phyloP scores from a whole-genome alignment of 2,329 filamentous ascomycete genomes.

The Xylariaceae sp. region DNA sequence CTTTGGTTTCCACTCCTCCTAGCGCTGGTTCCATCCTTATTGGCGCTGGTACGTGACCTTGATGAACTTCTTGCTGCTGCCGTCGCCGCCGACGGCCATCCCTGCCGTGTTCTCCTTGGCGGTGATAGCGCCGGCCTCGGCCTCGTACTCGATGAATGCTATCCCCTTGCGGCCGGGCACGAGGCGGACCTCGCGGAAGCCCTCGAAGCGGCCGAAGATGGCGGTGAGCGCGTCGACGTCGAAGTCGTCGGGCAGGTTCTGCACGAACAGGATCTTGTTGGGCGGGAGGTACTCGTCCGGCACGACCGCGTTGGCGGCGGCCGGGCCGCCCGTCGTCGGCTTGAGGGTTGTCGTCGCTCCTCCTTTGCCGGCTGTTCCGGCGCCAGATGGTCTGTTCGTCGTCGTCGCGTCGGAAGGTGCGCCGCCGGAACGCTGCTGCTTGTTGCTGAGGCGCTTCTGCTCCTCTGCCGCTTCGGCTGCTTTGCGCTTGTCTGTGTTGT shows the following conservation, averaged over 20 bases:
- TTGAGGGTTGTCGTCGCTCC: conserved; percentile 71
- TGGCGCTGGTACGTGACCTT: conserved; percentile 96
- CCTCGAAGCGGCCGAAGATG: conserved; percentile 85
- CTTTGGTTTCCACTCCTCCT: too few relatives aligned
- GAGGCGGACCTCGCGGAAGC: conserved; percentile 86
- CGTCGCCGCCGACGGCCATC: conserved; percentile 73
- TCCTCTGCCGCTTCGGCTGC: conserved; percentile 74
- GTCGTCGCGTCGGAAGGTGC: too few relatives aligned
- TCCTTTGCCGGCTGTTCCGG: conserved; percentile 61
- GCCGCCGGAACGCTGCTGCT: conserved; percentile 35
- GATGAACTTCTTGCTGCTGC: conserved; percentile 68
- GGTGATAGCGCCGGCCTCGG: conserved; percentile 79
- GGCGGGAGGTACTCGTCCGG: conserved; percentile 98
- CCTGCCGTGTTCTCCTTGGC: conserved; percentile 92
- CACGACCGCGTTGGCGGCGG: conserved; percentile 64
- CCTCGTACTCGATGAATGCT: conserved; percentile 95
- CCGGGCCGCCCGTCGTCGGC: conserved; percentile 62
- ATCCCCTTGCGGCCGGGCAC: conserved; percentile 84
- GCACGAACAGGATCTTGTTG: conserved; percentile 93
- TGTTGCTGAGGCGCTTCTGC: conserved; percentile 67
- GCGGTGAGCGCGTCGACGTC: conserved; percentile 72
- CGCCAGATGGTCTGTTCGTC: conserved; percentile 44
- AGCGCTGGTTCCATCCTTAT: too few relatives aligned
- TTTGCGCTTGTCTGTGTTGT: conserved; percentile 62
- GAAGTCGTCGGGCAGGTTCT: conserved; percentile 84